Evolutionary conservation across 2,329 filamentous ascomycete genomes (phyloP).

Genomic region (Colletotrichum orchidophilum): DNA sequence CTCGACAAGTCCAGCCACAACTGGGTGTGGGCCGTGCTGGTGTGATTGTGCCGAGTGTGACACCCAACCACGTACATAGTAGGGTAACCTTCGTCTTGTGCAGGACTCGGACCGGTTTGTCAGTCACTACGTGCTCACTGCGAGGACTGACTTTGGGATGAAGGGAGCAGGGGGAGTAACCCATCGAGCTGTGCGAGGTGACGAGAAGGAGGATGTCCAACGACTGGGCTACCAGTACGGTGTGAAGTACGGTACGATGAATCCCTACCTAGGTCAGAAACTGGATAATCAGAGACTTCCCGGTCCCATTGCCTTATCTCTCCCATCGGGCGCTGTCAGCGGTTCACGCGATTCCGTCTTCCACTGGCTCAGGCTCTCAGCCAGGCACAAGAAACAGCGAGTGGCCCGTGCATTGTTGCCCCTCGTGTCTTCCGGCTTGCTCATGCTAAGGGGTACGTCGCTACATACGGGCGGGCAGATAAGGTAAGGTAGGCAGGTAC

Average conservation of each 20-base stretch:
- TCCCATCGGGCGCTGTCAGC: conserved; percentile 3
- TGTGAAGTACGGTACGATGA: not conserved
- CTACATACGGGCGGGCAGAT: conserved; percentile 14
- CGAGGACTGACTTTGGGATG: not conserved
- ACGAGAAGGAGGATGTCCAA: not conserved
- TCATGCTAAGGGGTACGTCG: not conserved
- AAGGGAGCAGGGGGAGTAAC: not conserved
- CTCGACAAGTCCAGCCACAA: conserved; percentile 15
- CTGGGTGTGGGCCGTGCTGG: conserved; percentile 20
- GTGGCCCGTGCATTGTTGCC: not conserved
- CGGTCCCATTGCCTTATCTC: not conserved
- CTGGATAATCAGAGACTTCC: not conserved
- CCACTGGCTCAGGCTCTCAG: not conserved
- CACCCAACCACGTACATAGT: not conserved
- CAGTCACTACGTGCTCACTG: not conserved
- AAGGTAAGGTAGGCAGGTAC: not conserved
- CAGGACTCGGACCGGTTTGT: not conserved
- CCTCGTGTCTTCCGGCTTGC: not conserved
- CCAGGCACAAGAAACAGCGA: not conserved
- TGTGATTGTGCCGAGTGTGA: not conserved
- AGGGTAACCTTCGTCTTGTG: not conserved
- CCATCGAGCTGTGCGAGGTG: not conserved
- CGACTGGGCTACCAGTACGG: not conserved
- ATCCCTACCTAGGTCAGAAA: not conserved
- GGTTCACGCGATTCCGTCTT: not conserved